Base-by-base conservation (phyloP, 768 basidiomycete species). In the Tephrocybe rancida region DNA sequence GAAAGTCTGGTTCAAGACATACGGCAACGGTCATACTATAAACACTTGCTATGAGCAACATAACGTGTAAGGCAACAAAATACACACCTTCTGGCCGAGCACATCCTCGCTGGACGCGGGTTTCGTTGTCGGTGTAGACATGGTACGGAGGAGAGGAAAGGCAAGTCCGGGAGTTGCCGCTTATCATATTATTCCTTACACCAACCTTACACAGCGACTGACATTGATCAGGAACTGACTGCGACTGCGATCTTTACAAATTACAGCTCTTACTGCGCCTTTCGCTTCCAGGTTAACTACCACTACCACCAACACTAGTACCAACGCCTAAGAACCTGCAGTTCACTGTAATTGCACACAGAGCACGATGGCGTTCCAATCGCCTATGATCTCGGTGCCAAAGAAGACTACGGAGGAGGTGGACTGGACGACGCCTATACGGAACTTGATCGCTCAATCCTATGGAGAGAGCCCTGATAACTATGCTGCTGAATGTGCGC, bases 401-500 rank as follows among this genome's bases (percentile, higher is more conserved):
- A 88, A 81, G 76, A 99, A 99, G 79, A 77, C 82, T n/a, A 97
- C 97, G 0, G 88, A 93, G 14, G 96, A 98, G 61, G 95, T 96
- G 24, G 97, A 99, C 75, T 98, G 95, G 90, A 90, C 95, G 1
- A 81, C 82, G 0, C 91, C 94, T 2, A 91, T 98, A 57, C 84
- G 89, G 26, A 84, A 77, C 59, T 77, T 94, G 39, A 95, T 99
- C 70, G 81, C 90, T 2, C 88, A 92, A 61, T 93, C 92, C 0
- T 99, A 97, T 67, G 92, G 92, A 24, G 97, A 98, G 76, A 87
- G 79, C 64, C 94, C 96, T 25, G 93, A 95, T 54, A 83, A 84
- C 60, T 99, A 98, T 67, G 73, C 86, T 0, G 74, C 87, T 11
- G 97, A 98, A 68, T 93, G 86, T 67, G 83, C 86, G 11, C 74